Conservation (phyloP, 257 asterid genomes). For the Nicotiana obtusifolia region DNA sequence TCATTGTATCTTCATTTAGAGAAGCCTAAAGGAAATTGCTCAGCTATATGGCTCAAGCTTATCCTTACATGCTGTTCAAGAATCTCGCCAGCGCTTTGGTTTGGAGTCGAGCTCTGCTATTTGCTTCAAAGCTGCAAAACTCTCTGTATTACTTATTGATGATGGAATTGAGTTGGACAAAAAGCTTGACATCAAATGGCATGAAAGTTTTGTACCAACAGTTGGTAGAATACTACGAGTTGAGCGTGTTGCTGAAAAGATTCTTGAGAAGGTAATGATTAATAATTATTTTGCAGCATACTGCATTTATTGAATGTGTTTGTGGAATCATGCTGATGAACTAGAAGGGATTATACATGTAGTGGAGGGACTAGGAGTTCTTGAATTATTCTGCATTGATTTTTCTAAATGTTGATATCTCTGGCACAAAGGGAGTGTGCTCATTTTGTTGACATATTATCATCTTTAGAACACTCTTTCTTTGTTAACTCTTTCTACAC, state of each 20-base stretch:
- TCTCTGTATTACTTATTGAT: slow-evolving; percentile 67
- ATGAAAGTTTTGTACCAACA: slow-evolving; percentile 46
- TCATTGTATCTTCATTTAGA: slow-evolving; percentile 25
- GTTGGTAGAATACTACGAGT: slow-evolving; percentile 80
- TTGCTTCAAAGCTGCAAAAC: slow-evolving; percentile 66
- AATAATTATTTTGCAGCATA: neutral
- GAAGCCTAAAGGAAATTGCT: slow-evolving; percentile 83
- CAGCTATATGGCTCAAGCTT: slow-evolving; percentile 56
- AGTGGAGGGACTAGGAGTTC: neutral
- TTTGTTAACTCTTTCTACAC: neutral
- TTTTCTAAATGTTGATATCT: neutral
- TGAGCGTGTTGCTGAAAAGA: slow-evolving; percentile 68
- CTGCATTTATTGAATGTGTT: neutral
- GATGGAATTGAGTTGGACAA: slow-evolving; percentile 74
- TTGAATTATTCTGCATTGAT: neutral
- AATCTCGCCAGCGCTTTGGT: slow-evolving; percentile 51
- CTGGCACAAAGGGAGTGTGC: neutral
- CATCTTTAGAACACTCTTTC: neutral
- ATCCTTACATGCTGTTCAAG: slow-evolving; percentile 65
- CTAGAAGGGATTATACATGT: no score
- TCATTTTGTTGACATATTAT: neutral
- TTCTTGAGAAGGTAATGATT: slow-evolving; percentile 61
- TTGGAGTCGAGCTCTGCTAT: slow-evolving; percentile 53
- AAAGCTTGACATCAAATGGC: slow-evolving; percentile 62
- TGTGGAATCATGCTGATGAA: neutral